Evolutionary conservation across 805 yeast genomes (phyloP).

Genomic region (Cyberlindnera lachancei): DNA sequence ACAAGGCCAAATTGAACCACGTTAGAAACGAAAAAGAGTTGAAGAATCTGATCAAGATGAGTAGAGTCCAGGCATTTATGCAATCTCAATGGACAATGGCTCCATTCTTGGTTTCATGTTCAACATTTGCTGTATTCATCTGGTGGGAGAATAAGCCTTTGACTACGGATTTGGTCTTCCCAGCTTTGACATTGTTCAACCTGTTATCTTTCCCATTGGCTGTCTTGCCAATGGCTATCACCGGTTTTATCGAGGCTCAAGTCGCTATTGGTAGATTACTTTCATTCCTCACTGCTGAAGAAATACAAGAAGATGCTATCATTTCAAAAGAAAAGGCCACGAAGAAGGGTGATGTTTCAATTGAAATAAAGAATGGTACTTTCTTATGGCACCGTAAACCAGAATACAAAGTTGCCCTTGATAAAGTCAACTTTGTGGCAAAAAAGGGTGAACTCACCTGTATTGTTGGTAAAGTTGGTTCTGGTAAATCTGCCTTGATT

Average conservation of each 20-base stretch:
- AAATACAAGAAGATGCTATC: constrained; percentile 77
- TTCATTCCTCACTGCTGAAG: constrained; percentile 64
- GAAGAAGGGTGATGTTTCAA: constrained; percentile 59
- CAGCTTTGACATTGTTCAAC: constrained; percentile 84
- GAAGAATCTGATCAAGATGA: constrained; percentile 65
- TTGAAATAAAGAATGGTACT: constrained; percentile 55
- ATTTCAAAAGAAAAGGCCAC: constrained; percentile 38
- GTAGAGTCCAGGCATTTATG: constrained; percentile 61
- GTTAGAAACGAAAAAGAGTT: constrained; percentile 89
- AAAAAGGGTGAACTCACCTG: constrained; percentile 75
- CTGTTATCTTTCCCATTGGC: constrained; percentile 87
- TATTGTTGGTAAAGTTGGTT: constrained; percentile 84
- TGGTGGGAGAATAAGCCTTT: constrained; percentile 53
- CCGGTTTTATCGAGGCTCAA: constrained; percentile 81
- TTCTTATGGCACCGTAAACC: constrained; percentile 76
- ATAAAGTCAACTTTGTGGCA: constrained; percentile 54
- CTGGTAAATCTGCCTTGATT: constrained; percentile 80
- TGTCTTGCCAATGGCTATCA: constrained; percentile 84
- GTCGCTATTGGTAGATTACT: constrained; percentile 73
- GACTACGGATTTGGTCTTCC: constrained; percentile 85
- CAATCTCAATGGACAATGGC: constrained; percentile 77
- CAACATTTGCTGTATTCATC: constrained; percentile 80
- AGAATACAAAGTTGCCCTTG: constrained; percentile 58
- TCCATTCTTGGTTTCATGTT: constrained; percentile 83
- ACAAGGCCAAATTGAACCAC: constrained; percentile 58